Evolutionary conservation across 2,329 filamentous ascomycete species (phyloP), one percentile per base, ranked within the genome.

Genomic region (Aspergillus tanneri): DNA sequence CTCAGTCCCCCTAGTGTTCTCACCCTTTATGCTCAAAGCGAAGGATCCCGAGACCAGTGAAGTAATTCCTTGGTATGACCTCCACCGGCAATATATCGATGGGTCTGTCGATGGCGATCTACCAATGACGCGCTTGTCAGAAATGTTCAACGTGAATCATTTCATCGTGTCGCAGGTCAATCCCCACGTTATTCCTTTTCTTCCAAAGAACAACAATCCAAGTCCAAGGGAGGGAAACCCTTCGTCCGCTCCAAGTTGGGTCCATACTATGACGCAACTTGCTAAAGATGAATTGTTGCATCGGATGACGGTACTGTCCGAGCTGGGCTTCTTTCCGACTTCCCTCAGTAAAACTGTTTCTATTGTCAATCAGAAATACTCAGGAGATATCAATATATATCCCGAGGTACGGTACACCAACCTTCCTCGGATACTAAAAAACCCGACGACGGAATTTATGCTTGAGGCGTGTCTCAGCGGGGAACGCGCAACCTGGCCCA

Each of bases 151-250:
- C 63, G 91, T 96, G 65, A 96, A 96, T 63, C 92, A 96, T 66
- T 96, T 96, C 64, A 96, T 97, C 57, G 92, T 96, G 14, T 96
- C 90, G 0, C 92, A 97, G 66, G 90, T 96, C 42, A 97, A 97
- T 61, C 92, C 92, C 0, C 92, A 97, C 60, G 88, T 96, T 7
- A 83, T 95, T 0, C 89, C 90, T 0, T 96, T 97, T 61, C 73
- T 96, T 12, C 77, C 82, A 12, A 87, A 85, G 56, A 88, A 95
- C 49, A 87, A 90, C 52, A 77, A 63, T 64, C 55, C 61, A 22
- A 58, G 51, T 14, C 52, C 47, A 28, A 50, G 61, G 46, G 60
- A 47, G 65, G 63, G 8, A 62, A 70, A 67, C 23, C 56, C 59
- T 22, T 61, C 58, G 14, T 55, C 66, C 10, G 57, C 65, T n/a